Evolutionary conservation across 352 stramenopile genomes (phyloP).

Genomic region (Phytophthora vignae): DNA sequence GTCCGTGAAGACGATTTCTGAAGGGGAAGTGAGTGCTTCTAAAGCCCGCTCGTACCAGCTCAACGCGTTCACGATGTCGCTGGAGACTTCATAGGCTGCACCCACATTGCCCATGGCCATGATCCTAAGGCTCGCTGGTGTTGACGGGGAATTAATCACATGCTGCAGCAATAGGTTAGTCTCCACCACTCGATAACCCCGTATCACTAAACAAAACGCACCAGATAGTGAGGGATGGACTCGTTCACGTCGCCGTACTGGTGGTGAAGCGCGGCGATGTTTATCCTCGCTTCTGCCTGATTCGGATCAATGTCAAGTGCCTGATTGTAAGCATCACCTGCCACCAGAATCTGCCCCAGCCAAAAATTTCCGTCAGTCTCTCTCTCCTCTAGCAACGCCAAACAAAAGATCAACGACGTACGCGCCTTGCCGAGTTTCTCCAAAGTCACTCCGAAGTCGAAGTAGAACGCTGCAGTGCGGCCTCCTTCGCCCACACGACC

Average conservation of each 20-base stretch:
- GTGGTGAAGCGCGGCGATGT: slow-evolving; percentile 76
- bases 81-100: slow-evolving; percentile 48
- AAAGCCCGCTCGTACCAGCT: slow-evolving; percentile 38
- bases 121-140: slow-evolving; percentile 18
- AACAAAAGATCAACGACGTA: slow-evolving; percentile 1
- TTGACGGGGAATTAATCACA: slow-evolving; percentile 37
- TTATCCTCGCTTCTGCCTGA: slow-evolving; percentile 56
- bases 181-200: background rate
- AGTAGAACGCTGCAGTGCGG: slow-evolving; percentile 48
- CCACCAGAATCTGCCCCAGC: slow-evolving; percentile 47
- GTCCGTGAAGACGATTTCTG: slow-evolving; percentile 18
- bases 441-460: slow-evolving; percentile 63
- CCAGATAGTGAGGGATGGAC: slow-evolving; percentile 62
- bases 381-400: background rate
- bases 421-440: slow-evolving; percentile 53
- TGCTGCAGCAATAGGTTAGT: slow-evolving; percentile 25
- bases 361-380: slow-evolving; percentile 12
- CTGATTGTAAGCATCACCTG: slow-evolving; percentile 52
- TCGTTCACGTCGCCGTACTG: slow-evolving; percentile 57
- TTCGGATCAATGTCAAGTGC: slow-evolving; percentile 44
- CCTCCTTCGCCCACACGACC: slow-evolving; percentile 19
- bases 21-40: slow-evolving; percentile 9
- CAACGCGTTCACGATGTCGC: slow-evolving; percentile 46
- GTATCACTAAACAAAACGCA: slow-evolving; percentile 15
- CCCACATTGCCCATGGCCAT: slow-evolving; percentile 63